Evolutionary conservation across 176 grass and related monocot species (phyloP).

Genomic region (Oryza officinalis): DNA sequence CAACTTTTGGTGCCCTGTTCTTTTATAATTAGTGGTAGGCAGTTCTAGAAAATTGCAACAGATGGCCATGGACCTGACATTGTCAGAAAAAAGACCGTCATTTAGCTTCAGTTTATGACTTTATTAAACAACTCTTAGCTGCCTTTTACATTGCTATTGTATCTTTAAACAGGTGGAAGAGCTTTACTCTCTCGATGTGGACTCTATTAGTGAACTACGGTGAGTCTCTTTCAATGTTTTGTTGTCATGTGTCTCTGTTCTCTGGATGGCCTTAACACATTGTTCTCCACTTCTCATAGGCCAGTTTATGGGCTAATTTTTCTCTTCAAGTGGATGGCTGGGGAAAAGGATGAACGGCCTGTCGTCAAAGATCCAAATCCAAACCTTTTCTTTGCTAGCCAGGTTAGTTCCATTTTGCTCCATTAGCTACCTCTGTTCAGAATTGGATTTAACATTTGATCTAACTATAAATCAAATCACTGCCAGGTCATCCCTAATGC

Average conservation of each 20-base stretch:
- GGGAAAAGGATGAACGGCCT: slow-evolving; percentile 72
- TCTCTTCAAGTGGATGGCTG: slow-evolving; percentile 90
- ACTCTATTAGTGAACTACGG: slow-evolving; percentile 78
- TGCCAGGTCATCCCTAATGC: slow-evolving; percentile 94
- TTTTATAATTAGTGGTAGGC: not conserved
- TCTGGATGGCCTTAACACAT: slow-evolving; percentile 13
- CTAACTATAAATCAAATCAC: slow-evolving; percentile 2
- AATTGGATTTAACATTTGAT: slow-evolving; percentile 19
- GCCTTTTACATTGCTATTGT: not conserved
- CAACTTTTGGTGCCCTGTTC: not conserved
- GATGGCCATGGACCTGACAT: not conserved
- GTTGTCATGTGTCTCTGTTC: not conserved
- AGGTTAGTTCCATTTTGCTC: slow-evolving; percentile 42
- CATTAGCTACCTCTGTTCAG: not conserved
- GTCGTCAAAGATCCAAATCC: slow-evolving; percentile 65
- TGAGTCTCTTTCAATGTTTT: slow-evolving; percentile 31
- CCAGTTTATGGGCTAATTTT: slow-evolving; percentile 95
- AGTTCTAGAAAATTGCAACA: not conserved
- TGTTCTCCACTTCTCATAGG: slow-evolving; percentile 46
- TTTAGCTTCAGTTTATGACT: not conserved
- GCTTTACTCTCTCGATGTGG: slow-evolving; percentile 83
- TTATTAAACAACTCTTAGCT: not conserved
- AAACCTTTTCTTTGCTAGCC: slow-evolving; percentile 75
- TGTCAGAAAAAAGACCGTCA: not conserved
- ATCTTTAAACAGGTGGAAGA: slow-evolving; percentile 80